A percentile compares a stretch with the other conserved stretches of the same genome.
Evolutionary conservation across 495 filamentous ascomycete species (phyloP).

Genomic region (Trichoderma parareesei): DNA sequence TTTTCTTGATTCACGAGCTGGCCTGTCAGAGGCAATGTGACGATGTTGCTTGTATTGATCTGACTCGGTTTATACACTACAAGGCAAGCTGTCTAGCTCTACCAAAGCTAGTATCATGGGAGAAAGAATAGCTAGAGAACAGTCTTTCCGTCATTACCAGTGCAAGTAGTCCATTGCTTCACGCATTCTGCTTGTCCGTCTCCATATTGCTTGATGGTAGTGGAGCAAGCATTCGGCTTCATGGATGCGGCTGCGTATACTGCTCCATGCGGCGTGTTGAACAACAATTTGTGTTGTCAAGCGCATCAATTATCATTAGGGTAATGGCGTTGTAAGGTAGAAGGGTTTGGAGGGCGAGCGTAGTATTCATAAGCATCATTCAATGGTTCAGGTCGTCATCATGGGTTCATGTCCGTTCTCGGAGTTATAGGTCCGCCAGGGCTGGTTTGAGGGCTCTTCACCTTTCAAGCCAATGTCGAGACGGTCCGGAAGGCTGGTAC

Average conservation of each 20-base stretch:
- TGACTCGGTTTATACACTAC: too few species aligned
- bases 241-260: neutral
- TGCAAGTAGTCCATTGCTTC: too few species aligned
- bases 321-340: neutral
- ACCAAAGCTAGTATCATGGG: too few species aligned
- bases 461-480: slow-evolving; percentile 64
- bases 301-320: neutral
- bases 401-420: slow-evolving; percentile 50
- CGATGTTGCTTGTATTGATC: too few species aligned
- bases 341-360: neutral
- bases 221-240: neutral
- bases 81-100: too few species aligned
- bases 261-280: neutral
- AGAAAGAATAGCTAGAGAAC: too few species aligned
- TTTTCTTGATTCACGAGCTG: neutral
- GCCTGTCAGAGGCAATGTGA: neutral
- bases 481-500: slow-evolving; percentile 63
- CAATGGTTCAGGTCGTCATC: slow-evolving; percentile 39
- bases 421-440: slow-evolving; percentile 18
- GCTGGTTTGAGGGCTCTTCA: slow-evolving; percentile 30
- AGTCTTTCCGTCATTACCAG: too few species aligned
- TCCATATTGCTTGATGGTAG: neutral
- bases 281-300: neutral
- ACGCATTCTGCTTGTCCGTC: neutral
- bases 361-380: slow-evolving; percentile 10